Evolutionary conservation across 208 protist genomes (phyloP).

Genomic region (Trypanosoma theileri): DNA sequence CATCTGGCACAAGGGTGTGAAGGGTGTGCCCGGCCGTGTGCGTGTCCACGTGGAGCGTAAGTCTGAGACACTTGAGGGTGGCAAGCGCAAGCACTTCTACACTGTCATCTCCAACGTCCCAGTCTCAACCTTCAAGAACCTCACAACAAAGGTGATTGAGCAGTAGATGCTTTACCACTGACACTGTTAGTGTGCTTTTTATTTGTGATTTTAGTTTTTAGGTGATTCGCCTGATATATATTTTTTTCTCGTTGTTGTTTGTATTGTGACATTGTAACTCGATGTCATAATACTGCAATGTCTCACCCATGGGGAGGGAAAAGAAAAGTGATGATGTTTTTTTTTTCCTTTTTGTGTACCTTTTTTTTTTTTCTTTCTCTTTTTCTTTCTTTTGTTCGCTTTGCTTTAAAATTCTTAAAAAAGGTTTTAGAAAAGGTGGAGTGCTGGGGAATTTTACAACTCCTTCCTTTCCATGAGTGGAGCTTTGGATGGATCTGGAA

Average conservation of each 20-base stretch:
- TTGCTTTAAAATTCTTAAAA: not conserved
- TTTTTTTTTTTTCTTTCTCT: not conserved
- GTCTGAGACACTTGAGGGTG: conserved; percentile 73
- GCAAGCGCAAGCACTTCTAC: conserved; percentile 90
- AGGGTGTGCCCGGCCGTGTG: conserved; percentile 93
- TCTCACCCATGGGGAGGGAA: no score
- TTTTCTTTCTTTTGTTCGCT: not conserved
- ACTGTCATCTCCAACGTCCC: conserved; percentile 89
- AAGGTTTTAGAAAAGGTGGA: not conserved
- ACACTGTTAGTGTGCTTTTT: not conserved
- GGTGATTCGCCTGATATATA: no score
- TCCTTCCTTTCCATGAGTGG: not conserved
- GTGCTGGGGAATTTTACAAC: not conserved
- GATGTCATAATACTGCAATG: no score
- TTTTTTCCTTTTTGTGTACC: conserved; percentile 5
- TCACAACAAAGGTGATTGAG: conserved; percentile 79
- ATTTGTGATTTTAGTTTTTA: not conserved
- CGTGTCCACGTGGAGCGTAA: conserved; percentile 93
- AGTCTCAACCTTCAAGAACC: conserved; percentile 80
- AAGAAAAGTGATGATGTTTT: conserved; percentile 1
- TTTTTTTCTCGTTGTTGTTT: no score
- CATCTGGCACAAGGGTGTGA: conserved; percentile 96
- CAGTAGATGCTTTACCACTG: conserved; percentile 36
- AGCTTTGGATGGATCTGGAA: not conserved
- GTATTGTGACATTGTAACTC: no score